phyloP scores from a whole-genome alignment of 768 basidiomycete genomes.

The Tricholoma flavovirens region DNA sequence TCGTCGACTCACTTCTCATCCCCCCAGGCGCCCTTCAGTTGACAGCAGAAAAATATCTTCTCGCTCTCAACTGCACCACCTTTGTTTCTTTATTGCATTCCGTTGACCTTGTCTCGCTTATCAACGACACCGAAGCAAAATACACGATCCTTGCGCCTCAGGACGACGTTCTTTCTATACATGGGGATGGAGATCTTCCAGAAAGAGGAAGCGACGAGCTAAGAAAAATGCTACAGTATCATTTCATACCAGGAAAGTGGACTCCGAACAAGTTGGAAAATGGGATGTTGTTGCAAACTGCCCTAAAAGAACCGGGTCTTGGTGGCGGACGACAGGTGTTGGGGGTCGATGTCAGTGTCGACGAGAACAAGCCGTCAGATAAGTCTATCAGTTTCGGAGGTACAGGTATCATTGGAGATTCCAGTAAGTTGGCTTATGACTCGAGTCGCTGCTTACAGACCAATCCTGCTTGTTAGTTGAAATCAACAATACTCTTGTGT shows the following conservation, averaged over 20 bases:
- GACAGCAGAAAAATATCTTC: conserved; percentile 93
- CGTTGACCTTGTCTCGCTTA: conserved; percentile 62
- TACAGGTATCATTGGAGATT: conserved; percentile 71
- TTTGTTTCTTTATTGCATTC: conserved; percentile 89
- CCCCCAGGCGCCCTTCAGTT: conserved; percentile 69
- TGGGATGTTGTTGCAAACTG: conserved; percentile 75
- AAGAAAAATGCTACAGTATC: conserved; percentile 73
- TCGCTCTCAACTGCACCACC: conserved; percentile 84
- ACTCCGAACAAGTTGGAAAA: conserved; percentile 62
- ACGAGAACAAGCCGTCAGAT: conserved; percentile 40
- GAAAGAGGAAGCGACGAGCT: conserved; percentile 63
- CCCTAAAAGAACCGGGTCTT: conserved; percentile 66
- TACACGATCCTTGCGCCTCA: conserved; percentile 90
- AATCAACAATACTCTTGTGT: conserved; percentile 76
- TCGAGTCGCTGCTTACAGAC: conserved; percentile 8
- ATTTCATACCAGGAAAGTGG: conserved; percentile 85
- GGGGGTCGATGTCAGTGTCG: conserved; percentile 52
- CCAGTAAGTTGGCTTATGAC: conserved; percentile 43
- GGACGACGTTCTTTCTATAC: conserved; percentile 74
- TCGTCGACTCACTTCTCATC: conserved; percentile 77
- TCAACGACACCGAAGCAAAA: conserved; percentile 61
- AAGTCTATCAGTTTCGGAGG: conserved; percentile 77
- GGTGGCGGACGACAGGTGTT: conserved; percentile 67
- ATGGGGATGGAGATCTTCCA: conserved; percentile 51
- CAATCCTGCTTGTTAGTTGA: conserved; percentile 43